Base-by-base conservation (phyloP, 2,329 filamentous ascomycete species). In the Pseudocercospora cruenta region DNA sequence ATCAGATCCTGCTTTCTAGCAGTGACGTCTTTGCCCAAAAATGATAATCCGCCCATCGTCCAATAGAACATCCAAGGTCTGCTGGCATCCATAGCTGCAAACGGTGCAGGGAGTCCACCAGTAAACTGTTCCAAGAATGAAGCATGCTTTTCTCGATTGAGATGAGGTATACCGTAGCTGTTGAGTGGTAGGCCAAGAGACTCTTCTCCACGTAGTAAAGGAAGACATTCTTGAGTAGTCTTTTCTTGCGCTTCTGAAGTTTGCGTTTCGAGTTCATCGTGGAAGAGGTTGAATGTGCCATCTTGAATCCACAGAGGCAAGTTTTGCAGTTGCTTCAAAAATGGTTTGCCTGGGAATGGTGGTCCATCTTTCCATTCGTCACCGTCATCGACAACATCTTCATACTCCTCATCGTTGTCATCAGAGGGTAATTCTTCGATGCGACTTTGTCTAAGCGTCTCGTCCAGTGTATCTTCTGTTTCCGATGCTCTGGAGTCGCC, bases 31-130 rank as follows among this genome's bases (percentile, higher is more conserved):
- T 93, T 88, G 57, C 92, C 93, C 58, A 99, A 82, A 36, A 94
- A 83, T 26, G 86, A 83, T 70, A 99, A 83, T 2, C 87, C 93
- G 36, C 90, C 87, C 62, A 98, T 83, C 61, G 87, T 91, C 95
- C 95, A 99, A 81, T 97, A 98, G 70, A 97, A 85, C 74, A 97
- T 87, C 95, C 95, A 99, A 9, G 95, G 94, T 63, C 94, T 85
- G 76, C 91, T 94, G 33, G 95, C 90, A 82, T 99, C 95, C 71
- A 93, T 87, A 58, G 85, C 85, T 60, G 90, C 88, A 79, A 91
- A 97, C 3, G 82, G 82, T 7, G 86, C 81, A 0, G 94, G 92
- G 67, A 96, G 87, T 58, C 82, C 83, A 51, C 81, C 81, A 49
- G 89, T 74, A 10, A 81, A 81, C 61, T 82, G 79, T 64, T 83